Conservation (phyloP, 805 yeast genomes). For the Starmerella tilneyi region DNA sequence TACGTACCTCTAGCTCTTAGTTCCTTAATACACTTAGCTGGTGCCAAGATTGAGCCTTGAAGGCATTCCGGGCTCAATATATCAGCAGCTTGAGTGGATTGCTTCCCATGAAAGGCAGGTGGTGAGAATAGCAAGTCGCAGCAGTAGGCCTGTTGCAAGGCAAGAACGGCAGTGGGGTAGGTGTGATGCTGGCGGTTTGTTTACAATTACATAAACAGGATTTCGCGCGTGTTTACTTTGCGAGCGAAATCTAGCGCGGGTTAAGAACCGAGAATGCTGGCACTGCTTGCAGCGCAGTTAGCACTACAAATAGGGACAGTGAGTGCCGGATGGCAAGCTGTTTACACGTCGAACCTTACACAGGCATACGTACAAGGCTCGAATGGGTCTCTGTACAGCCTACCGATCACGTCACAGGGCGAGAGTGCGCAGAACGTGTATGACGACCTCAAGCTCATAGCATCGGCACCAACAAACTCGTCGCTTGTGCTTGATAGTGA, state of each 20-base stretch:
- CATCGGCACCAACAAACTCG: constrained; percentile 27
- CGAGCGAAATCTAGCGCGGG: not conserved
- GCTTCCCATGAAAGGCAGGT: no score
- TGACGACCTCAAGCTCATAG: constrained; percentile 16
- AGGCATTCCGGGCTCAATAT: no score
- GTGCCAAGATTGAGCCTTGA: no score
- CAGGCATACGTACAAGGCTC: constrained; percentile 20
- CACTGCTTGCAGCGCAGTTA: not conserved
- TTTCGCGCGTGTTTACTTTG: not conserved
- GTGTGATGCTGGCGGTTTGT: no score
- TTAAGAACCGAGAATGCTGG: not conserved
- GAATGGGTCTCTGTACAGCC: constrained; percentile 21
- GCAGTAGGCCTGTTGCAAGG: no score
- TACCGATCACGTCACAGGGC: constrained; percentile 11
- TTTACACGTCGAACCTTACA: constrained; percentile 22
- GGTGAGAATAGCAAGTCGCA: no score
- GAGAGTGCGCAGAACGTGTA: constrained; percentile 9
- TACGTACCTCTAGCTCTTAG: no score
- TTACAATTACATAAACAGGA: constrained; percentile 11
- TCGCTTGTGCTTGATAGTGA: constrained; percentile 26
- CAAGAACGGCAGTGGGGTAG: no score
- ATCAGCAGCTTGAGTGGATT: no score
- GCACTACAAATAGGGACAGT: not conserved
- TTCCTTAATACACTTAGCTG: no score
- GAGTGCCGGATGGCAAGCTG: constrained; percentile 20